Percentiles rank a stretch among this genome's conserved stretches.
phyloP scores from a whole-genome alignment of 2,329 filamentous ascomycete genomes.

The Escovopsis sp. region DNA sequence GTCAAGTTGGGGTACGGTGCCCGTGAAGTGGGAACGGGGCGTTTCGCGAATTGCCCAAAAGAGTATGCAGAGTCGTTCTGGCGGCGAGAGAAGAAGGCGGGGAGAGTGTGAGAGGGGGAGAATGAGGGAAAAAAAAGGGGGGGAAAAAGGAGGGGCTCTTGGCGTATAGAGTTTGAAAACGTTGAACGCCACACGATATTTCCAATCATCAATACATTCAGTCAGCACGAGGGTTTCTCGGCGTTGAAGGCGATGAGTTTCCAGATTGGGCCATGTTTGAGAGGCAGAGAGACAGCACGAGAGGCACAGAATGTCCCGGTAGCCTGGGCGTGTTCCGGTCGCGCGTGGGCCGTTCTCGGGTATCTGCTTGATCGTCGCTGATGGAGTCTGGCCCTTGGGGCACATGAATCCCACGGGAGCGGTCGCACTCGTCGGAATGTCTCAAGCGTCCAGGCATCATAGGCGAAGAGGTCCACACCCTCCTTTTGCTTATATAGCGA shows the following conservation, averaged over 20 bases:
- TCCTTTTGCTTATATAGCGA: too few species aligned
- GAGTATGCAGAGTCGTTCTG: too few species aligned
- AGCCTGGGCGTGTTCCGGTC: not conserved
- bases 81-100: too few species aligned
- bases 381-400: not conserved
- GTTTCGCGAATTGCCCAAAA: too few species aligned
- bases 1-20: too few species aligned
- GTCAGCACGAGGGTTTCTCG: not conserved
- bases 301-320: not conserved
- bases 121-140: not conserved
- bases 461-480: not conserved
- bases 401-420: not conserved
- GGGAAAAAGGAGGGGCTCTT: not conserved
- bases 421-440: slow-evolving; percentile 4
- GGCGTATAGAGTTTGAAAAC: slow-evolving; percentile 3
- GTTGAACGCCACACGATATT: slow-evolving; percentile 1
- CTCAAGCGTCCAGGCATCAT: not conserved
- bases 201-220: not conserved
- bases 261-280: slow-evolving; percentile 6
- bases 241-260: slow-evolving; percentile 4
- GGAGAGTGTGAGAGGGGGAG: too few species aligned
- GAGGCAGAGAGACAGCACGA: slow-evolving; percentile 2
- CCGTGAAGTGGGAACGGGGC: too few species aligned
- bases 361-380: slow-evolving; percentile 6
- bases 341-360: slow-evolving; percentile 3